These are phyloP conservation scores for Xylaria sp. DNA, from an alignment of 2,329 filamentous ascomycete genomes.

Conservation along the genomic window DNA sequence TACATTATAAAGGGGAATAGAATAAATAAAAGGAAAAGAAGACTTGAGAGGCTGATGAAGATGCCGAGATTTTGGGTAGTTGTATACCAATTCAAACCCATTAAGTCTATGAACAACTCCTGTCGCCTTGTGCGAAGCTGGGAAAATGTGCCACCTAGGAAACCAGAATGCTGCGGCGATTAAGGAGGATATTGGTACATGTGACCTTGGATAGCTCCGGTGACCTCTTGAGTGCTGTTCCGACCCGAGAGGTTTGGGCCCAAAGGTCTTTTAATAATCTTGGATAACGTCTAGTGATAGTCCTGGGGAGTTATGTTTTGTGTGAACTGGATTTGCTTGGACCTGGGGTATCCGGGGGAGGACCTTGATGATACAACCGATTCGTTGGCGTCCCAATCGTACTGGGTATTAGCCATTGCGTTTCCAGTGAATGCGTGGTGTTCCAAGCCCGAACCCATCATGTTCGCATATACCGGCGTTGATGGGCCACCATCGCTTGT, in stretches of 20 bases:
- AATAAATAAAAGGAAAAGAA: slow-evolving; percentile 7
- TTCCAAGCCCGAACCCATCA: slow-evolving; percentile 57
- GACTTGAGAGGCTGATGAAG: not conserved
- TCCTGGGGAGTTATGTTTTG: slow-evolving; percentile 59
- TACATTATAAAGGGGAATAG: slow-evolving; percentile 43
- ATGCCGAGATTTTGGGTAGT: slow-evolving; percentile 28
- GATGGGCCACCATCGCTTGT: slow-evolving; percentile 57
- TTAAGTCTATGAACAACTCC: slow-evolving; percentile 32
- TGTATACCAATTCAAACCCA: slow-evolving; percentile 28
- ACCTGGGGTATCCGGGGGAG: slow-evolving; percentile 53
- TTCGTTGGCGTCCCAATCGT: slow-evolving; percentile 62
- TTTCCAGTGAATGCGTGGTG: slow-evolving; percentile 50
- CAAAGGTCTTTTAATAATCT: slow-evolving; percentile 15
- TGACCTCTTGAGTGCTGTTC: slow-evolving; percentile 6
- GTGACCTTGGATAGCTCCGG: slow-evolving; percentile 22
- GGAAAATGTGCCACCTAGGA: slow-evolving; percentile 39
- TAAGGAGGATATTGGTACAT: slow-evolving; percentile 43
- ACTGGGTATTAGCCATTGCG: slow-evolving; percentile 57
- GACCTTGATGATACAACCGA: slow-evolving; percentile 54
- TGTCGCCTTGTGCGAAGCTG: slow-evolving; percentile 22
- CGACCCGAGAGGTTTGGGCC: slow-evolving; percentile 4
- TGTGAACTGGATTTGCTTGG: slow-evolving; percentile 60
- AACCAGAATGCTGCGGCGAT: slow-evolving; percentile 35
- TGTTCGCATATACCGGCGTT: slow-evolving; percentile 59
- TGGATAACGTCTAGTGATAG: slow-evolving; percentile 45